phyloP scores from a whole-genome alignment of 768 basidiomycete species.

The Podaxis sp. region DNA sequence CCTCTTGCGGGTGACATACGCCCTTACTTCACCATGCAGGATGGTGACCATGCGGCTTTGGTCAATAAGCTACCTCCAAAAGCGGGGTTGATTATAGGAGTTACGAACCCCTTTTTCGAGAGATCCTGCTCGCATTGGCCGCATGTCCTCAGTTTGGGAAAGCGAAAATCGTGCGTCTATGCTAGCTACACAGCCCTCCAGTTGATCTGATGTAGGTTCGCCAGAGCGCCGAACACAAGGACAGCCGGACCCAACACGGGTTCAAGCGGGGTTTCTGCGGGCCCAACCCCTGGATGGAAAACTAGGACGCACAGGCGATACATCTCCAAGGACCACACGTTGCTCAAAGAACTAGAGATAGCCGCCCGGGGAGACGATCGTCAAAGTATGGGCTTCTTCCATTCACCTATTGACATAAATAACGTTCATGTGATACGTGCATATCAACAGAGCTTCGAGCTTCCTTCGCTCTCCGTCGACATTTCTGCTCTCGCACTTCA shows the following conservation, averaged over 20 bases:
- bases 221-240: background rate
- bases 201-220: background rate
- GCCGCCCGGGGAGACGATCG: conserved; percentile 48
- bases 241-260: conserved; percentile 20
- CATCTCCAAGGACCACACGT: conserved; percentile 76
- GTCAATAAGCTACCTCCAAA: conserved; percentile 83
- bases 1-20: conserved; percentile 83
- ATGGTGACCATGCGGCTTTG: conserved; percentile 71
- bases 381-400: conserved; percentile 39
- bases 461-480: conserved; percentile 67
- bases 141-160: conserved; percentile 72
- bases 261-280: conserved; percentile 32
- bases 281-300: conserved; percentile 72
- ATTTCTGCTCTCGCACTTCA: conserved; percentile 84
- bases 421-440: background rate
- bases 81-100: conserved; percentile 73
- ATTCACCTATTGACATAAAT: conserved; percentile 12
- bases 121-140: conserved; percentile 83
- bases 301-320: conserved; percentile 79
- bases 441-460: conserved; percentile 49
- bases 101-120: conserved; percentile 88
- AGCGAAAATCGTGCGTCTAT: conserved; percentile 38
- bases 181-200: background rate
- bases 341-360: conserved; percentile 72
- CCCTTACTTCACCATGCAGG: conserved; percentile 97